These are phyloP conservation scores for Nectriaceae sp. DNA, from an alignment of 2,329 filamentous ascomycete genomes.

Conservation along the genomic window DNA sequence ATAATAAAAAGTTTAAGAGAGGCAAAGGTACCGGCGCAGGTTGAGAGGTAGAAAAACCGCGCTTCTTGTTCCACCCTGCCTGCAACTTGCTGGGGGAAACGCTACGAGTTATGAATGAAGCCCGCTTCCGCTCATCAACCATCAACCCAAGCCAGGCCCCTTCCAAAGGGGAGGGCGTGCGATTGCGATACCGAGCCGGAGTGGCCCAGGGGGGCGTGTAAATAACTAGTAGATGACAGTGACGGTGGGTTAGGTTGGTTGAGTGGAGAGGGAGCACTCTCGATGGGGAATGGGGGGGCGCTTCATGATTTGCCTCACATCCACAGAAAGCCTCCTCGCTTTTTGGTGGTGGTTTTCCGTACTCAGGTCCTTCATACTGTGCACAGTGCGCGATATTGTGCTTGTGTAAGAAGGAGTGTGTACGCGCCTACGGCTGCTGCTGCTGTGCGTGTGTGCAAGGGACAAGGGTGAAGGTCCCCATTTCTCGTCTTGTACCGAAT, in stretches of 20 bases:
- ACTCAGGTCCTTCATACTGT: slow-evolving; percentile 1
- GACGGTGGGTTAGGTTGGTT: not conserved
- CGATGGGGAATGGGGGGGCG: too few species aligned
- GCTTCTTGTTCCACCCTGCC: too few species aligned
- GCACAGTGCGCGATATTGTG: slow-evolving; percentile 20
- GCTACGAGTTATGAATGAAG: slow-evolving; percentile 29
- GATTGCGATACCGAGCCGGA: slow-evolving; percentile 18
- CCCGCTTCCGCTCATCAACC: slow-evolving; percentile 14
- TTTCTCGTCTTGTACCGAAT: not conserved
- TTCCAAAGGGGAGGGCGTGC: too few species aligned
- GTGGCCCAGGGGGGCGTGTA: slow-evolving; percentile 23
- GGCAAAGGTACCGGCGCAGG: not conserved
- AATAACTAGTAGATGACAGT: slow-evolving; percentile 2
- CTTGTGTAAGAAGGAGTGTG: too few species aligned
- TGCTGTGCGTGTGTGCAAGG: too few species aligned
- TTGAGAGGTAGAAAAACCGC: slow-evolving; percentile 23
- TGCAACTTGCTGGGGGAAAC: slow-evolving; percentile 15
- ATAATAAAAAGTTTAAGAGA: not conserved
- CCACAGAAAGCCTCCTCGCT: not conserved
- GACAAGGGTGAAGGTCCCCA: too few species aligned
- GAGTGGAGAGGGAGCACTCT: too few species aligned
- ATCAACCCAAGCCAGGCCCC: too few species aligned
- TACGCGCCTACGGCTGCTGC: too few species aligned
- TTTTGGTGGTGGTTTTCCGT: not conserved
- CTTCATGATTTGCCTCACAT: too few species aligned